These are phyloP conservation scores for Yamadazyma atlantica DNA, from an alignment of 1,139 yeast genomes.

Conservation along the genomic window DNA sequence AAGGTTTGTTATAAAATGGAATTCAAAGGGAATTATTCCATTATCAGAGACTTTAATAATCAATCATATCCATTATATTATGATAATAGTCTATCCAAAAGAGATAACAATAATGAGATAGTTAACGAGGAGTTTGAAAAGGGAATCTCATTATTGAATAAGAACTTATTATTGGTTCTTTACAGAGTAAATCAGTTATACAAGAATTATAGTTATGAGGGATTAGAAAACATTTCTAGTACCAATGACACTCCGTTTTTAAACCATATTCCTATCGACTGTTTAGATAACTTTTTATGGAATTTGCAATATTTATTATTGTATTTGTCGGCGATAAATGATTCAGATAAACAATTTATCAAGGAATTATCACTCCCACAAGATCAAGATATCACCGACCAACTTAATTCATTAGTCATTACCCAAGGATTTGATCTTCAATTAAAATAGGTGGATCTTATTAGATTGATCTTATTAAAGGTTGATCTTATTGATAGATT, in stretches of 20 bases:
- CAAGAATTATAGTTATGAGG: slow-evolving; percentile 4
- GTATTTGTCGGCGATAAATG: slow-evolving; percentile 29
- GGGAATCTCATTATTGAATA: slow-evolving; percentile 34
- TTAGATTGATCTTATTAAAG: too few species aligned
- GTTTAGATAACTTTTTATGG: slow-evolving; percentile 46
- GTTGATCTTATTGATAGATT: too few species aligned
- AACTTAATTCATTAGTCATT: background rate
- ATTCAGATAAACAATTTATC: background rate
- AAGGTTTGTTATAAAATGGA: slow-evolving; percentile 30
- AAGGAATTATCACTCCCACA: background rate
- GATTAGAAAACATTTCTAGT: slow-evolving; percentile 2
- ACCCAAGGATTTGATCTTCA: background rate
- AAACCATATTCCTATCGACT: slow-evolving; percentile 36
- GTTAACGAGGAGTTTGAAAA: slow-evolving; percentile 33
- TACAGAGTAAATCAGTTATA: slow-evolving; percentile 21
- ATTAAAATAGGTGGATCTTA: too few species aligned
- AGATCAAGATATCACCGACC: background rate
- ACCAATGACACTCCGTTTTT: slow-evolving; percentile 6
- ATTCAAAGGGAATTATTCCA: slow-evolving; percentile 22
- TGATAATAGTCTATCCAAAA: slow-evolving; percentile 24
- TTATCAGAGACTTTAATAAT: slow-evolving; percentile 27
- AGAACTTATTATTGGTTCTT: slow-evolving; percentile 29
- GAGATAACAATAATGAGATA: slow-evolving; percentile 12
- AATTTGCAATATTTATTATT: slow-evolving; percentile 37
- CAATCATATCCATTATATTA: slow-evolving; percentile 25